Conservation (phyloP, 2,329 filamentous ascomycete species). For the Talaromyces marneffei region DNA sequence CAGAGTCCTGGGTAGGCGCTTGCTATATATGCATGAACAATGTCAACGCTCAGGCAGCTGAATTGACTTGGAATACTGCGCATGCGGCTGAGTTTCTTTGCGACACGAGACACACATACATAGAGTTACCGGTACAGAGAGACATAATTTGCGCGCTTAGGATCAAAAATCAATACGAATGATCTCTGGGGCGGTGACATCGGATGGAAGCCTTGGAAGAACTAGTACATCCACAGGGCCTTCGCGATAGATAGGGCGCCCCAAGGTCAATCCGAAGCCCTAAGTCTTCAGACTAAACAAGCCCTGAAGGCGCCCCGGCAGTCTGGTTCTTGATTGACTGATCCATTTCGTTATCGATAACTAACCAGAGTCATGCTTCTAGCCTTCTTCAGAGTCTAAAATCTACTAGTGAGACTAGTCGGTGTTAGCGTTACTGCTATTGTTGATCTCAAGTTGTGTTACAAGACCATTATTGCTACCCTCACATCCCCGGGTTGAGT, state of each 20-base stretch:
- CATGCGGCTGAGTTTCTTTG: not conserved
- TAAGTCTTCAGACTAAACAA: not conserved
- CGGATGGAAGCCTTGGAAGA: not conserved
- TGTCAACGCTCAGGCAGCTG: not conserved
- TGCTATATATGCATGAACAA: not conserved
- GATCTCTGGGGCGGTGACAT: not conserved
- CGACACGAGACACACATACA: not conserved
- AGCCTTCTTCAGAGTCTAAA: not conserved
- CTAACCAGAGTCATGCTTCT: not conserved
- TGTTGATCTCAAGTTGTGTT: not conserved
- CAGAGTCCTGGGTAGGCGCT: not conserved
- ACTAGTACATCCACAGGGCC: too few species aligned
- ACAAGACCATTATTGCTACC: not conserved
- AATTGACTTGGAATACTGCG: not conserved
- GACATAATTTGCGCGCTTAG: not conserved
- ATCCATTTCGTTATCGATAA: not conserved
- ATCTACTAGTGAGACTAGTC: not conserved
- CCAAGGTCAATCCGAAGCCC: not conserved
- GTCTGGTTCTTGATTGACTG: not conserved
- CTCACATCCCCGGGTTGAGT: not conserved
- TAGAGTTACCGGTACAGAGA: not conserved
- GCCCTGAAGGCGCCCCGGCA: not conserved
- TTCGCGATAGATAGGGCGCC: not conserved
- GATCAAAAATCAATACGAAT: not conserved
- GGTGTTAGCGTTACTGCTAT: not conserved